Evolutionary conservation across 768 basidiomycete genomes (phyloP).

Genomic region (Leccinum variicolor): DNA sequence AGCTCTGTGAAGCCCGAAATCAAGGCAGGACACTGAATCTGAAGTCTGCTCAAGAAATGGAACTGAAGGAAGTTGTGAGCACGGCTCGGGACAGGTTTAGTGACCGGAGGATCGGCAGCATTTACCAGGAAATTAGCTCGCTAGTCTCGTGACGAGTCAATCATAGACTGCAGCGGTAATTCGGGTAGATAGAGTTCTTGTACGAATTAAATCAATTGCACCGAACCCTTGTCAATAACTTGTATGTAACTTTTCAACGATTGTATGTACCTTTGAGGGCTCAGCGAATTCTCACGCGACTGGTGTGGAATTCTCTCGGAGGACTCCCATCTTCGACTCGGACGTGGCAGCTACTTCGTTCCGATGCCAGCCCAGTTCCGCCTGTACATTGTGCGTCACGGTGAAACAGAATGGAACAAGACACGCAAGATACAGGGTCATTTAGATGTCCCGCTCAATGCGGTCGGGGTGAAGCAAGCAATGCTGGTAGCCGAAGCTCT

Average conservation of each 20-base stretch:
- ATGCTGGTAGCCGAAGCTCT: constrained; percentile 51
- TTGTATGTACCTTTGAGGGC: background rate
- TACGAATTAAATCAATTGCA: background rate
- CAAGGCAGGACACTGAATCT: constrained; percentile 33
- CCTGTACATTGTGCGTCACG: constrained; percentile 72
- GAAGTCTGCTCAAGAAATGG: constrained; percentile 34
- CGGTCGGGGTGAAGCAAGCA: constrained; percentile 58
- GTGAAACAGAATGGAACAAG: constrained; percentile 71
- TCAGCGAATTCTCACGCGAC: background rate
- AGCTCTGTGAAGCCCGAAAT: constrained; percentile 51
- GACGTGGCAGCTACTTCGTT: background rate
- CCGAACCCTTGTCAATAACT: background rate
- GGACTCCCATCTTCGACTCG: background rate
- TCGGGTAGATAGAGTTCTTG: background rate
- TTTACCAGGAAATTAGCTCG: constrained; percentile 46
- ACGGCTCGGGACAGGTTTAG: constrained; percentile 45
- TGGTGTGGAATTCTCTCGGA: background rate
- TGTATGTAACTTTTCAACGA: background rate
- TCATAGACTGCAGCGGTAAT: background rate
- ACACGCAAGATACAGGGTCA: constrained; percentile 72
- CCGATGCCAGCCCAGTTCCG: constrained; percentile 36
- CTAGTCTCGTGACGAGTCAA: constrained; percentile 28
- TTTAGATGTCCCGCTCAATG: constrained; percentile 64
- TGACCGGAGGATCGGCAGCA: constrained; percentile 55
- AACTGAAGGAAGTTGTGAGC: constrained; percentile 39